A percentile compares a stretch with the other conserved stretches of the same genome.
These are phyloP conservation scores for Candida nanaspora DNA, from an alignment of 805 yeast genomes.

Conservation along the genomic window DNA sequence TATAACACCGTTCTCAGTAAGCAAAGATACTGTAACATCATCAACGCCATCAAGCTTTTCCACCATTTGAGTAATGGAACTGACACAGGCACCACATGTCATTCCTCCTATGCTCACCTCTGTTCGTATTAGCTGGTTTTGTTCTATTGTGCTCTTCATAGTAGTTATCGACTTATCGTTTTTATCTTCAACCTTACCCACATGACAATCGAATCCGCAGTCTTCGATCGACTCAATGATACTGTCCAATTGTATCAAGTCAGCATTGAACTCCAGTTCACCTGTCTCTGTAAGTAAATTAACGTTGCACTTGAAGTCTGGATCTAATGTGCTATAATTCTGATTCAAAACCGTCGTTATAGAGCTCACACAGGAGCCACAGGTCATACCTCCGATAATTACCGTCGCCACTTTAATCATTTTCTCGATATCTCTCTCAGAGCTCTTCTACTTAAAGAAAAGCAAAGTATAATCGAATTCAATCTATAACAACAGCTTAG, in stretches of 20 bases:
- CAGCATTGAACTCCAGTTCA: constrained; percentile 42
- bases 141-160: constrained; percentile 6
- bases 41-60: constrained; percentile 12
- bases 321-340: constrained; percentile 26
- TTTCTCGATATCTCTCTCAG: no score
- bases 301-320: constrained; percentile 43
- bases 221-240: constrained; percentile 47
- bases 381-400: constrained; percentile 82
- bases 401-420: constrained; percentile 3
- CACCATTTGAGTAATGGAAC: constrained; percentile 43
- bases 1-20: constrained; percentile 68
- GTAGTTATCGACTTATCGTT: background rate
- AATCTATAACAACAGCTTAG: no score
- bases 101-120: constrained; percentile 51
- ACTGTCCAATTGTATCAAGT: constrained; percentile 52
- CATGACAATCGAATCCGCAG: constrained; percentile 44
- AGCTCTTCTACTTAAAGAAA: no score
- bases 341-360: constrained; percentile 33
- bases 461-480: no score
- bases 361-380: constrained; percentile 75
- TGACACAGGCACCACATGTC: constrained; percentile 88
- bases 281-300: constrained; percentile 51
- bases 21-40: constrained; percentile 54
- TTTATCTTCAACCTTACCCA: constrained; percentile 26
- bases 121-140: constrained; percentile 6